These are phyloP conservation scores for Lecanoromycetidae sp. DNA, from an alignment of 2,329 filamentous ascomycete species.

Conservation along the genomic window DNA sequence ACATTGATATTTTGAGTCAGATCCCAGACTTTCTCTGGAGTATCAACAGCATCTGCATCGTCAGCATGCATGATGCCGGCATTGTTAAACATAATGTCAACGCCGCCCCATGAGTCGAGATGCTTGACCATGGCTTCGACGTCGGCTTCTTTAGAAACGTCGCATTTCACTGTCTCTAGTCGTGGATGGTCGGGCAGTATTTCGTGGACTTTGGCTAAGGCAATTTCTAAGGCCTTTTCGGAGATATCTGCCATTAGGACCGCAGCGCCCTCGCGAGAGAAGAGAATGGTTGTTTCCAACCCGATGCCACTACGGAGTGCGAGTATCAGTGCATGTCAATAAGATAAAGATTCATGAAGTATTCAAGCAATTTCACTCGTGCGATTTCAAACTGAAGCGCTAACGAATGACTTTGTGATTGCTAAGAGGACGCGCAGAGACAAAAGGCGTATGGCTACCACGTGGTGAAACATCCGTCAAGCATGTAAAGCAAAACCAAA, in stretches of 20 bases:
- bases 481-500: background rate
- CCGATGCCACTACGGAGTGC: conserved; percentile 63
- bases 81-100: conserved; percentile 95
- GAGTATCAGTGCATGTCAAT: background rate
- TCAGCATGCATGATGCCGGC: conserved; percentile 90
- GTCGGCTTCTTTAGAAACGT: conserved; percentile 76
- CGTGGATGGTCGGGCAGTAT: conserved; percentile 46
- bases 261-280: conserved; percentile 75
- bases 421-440: too few relatives aligned
- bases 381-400: background rate
- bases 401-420: too few relatives aligned
- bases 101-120: conserved; percentile 71
- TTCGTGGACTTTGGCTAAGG: conserved; percentile 57
- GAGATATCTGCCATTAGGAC: conserved; percentile 82
- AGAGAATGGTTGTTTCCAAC: conserved; percentile 81
- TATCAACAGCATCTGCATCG: conserved; percentile 68
- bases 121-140: conserved; percentile 62
- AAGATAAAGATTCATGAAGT: too few relatives aligned
- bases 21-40: conserved; percentile 86
- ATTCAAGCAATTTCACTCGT: background rate
- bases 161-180: conserved; percentile 54
- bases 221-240: conserved; percentile 62
- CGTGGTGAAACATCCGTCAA: background rate
- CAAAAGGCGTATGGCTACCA: too few relatives aligned
- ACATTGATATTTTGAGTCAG: conserved; percentile 89